A percentile compares a stretch with the other conserved stretches of the same genome.
phyloP scores from a whole-genome alignment of 1,139 yeast species.

The Saccharomyces hybrid region DNA sequence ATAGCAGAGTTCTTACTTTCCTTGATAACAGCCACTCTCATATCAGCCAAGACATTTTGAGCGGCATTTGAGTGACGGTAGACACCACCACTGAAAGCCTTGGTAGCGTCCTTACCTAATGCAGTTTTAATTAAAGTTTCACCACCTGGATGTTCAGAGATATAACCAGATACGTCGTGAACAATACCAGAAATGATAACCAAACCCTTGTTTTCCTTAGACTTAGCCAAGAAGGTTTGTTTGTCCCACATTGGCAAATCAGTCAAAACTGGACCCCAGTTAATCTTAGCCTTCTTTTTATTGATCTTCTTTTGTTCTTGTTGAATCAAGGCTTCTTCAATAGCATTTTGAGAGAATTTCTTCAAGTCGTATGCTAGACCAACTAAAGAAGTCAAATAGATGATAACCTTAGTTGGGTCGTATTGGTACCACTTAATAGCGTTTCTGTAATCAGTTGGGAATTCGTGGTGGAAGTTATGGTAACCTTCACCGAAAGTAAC shows the following conservation, averaged over 20 bases:
- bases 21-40: slow-evolving; percentile 90
- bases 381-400: slow-evolving; percentile 61
- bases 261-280: slow-evolving; percentile 89
- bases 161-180: slow-evolving; percentile 79
- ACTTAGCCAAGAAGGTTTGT: slow-evolving; percentile 65
- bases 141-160: slow-evolving; percentile 98
- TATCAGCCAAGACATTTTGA: slow-evolving; percentile 86
- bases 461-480: slow-evolving; percentile 99
- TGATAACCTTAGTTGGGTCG: slow-evolving; percentile 87
- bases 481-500: slow-evolving; percentile 98
- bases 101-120: slow-evolving; percentile 92
- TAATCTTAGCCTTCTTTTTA: slow-evolving; percentile 63
- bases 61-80: slow-evolving; percentile 97
- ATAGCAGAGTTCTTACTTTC: slow-evolving; percentile 44
- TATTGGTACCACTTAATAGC: slow-evolving; percentile 98
- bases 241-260: slow-evolving; percentile 90
- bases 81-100: slow-evolving; percentile 97
- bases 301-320: slow-evolving; percentile 95
- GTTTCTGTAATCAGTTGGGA: slow-evolving; percentile 96
- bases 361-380: slow-evolving; percentile 90
- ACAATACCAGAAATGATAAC: slow-evolving; percentile 90
- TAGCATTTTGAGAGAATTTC: slow-evolving; percentile 89
- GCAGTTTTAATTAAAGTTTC: slow-evolving; percentile 79
- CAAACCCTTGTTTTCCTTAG: slow-evolving; percentile 50
- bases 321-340: slow-evolving; percentile 91